Base-by-base conservation (phyloP, 225 moss, liverwort and hornwort genomes). In the Pleurozium schreberi region DNA sequence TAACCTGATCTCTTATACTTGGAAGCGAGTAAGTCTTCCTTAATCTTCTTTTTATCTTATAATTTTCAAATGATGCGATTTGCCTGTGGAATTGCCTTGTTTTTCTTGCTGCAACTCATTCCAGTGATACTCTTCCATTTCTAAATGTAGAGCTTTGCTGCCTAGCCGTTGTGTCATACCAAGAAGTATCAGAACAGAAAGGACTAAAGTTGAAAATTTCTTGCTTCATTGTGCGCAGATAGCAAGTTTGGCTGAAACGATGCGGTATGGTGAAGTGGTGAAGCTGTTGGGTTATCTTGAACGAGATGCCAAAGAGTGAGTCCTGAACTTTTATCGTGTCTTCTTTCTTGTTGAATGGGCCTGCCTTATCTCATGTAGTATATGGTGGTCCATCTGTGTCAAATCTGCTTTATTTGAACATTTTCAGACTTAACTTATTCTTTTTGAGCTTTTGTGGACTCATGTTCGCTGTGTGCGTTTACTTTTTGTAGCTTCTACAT, bases 231-330 rank as follows among this genome's bases (percentile, higher is more conserved):
- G 57, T 93, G 85, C 75, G 40, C 93, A 97, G 95, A 95, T 97
- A 81, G 96, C 98, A 73, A 94, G 90, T 81, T 93, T 94, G 89
- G 91, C 93, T 84, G 95, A 97, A 90, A 93, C 92, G 75, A 87
- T 97, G 87, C 93, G 91, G 22, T 98, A 95, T 88, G 91, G 92
- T 50, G 97, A 97, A 88, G 92, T 96, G 36, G 88, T 96, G 92
- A 97, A 95, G 92, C 91, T 96, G 81, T 71, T 98, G 90, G 53
- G 68, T 85, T 93, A 95, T 84, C 93, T 98, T 84, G 97, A 98
- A 91, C 89, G 69, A 63, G 90, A 94, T 87, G 88, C 95, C 68
- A 92, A 92, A 91, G 94, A 94, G 95, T 96, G 80, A 93, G 92
- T 87, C 26, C 14, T 86, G 81, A 61, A 63, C 38, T 69, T 87